Base-by-base conservation (phyloP, 2,329 filamentous ascomycete genomes). In the Fusarium napiforme region DNA sequence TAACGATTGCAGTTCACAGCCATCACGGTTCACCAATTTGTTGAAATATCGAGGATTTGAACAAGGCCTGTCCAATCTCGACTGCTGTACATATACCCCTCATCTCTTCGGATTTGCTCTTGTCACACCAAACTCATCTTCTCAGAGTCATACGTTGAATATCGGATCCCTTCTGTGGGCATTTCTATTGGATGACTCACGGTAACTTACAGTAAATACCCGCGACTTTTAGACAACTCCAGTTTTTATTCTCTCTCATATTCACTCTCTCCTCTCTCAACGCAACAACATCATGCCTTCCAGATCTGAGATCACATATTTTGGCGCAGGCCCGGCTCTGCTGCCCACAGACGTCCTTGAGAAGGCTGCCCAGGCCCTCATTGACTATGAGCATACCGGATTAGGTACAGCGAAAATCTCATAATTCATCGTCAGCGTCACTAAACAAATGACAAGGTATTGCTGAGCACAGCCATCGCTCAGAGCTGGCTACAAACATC, bases 391-490 rank as follows among this genome's bases (percentile, higher is more conserved):
- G 52, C 87, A 89, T 81, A 93, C 91, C 43, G 96, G 96, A 65
- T 87, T 98, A 61, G 95, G 95, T 58, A 58, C 56, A n/a, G 9
- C 16, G 7, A 49, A 21, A 23, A 58, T 49, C 18, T n/a, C 32
- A 50, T n/a, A 36, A 32, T 50, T 50, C 8, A 28, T 37, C 30
- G 16, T 50, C 19, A n/a, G 36, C 32, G 32, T 58, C 30, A 58
- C 56, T 58, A 37, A 58, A 50, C 32, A 36, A 30, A 37, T n/a
- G 21, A 28, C 21, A 36, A 58, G 56, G 42, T 59, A 88, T 98
- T 47, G 94, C 93, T 72, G 96, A 98, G 83, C 94, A 97, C 81
- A 96, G 93, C 15, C 96, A 98, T 82, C 93, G 96, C 73, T 97
- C 93, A 19, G 87, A 89, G 69, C 88, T 93, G 49, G 96, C 96